Evolutionary conservation across 164 flowering plant genomes (phyloP), one percentile per base, ranked within the genome.

Genomic region (Liquidambar formosana): DNA sequence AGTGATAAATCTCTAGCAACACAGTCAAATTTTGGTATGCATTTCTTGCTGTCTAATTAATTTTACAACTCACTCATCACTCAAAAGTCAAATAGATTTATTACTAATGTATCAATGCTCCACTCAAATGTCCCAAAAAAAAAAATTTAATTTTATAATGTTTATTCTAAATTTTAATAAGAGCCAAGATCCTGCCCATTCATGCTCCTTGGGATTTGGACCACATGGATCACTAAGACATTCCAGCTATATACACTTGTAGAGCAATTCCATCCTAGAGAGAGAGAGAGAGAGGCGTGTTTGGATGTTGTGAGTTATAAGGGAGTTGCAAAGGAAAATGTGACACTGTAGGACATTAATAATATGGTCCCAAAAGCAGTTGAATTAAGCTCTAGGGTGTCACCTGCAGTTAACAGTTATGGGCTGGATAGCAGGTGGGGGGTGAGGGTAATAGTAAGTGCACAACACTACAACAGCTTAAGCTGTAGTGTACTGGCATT

Each of bases 391-490:
- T 1, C 21, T 61, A 46, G 61, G 64, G 28, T 53, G 71, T 73
- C 76, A 68, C 56, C 67, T 56, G 56, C 67, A 68, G 51, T 63
- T 68, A 62, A 54, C 72, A 68, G 71, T 73, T 61, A 63, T 68
- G 72, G 76, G 76, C 72, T 68, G 64, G 64, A 73, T 64, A 63
- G 48, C 64, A 63, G 56, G 63, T 46, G 71, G 5, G 25, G 19
- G 54, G 18, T 47, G 47, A 8, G 5, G 28, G 14, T 5, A 9
- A 71, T 11, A 3, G 64, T 28, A 56, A n/a, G 26, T 57, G 15
- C n/a, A n/a, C n/a, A n/a, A n/a, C n/a, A n/a, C n/a, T n/a, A n/a
- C n/a, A n/a, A n/a, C n/a, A 56, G 4, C 21, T 22, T 70, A 41
- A 53, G 66, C 53, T 70, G 61, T 41, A 22, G 25, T 16, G 6